Evolutionary conservation across 75 land plant genomes (phyloP), one percentile per base, ranked within the genome.

Genomic region (Ceratopteris richardii): DNA sequence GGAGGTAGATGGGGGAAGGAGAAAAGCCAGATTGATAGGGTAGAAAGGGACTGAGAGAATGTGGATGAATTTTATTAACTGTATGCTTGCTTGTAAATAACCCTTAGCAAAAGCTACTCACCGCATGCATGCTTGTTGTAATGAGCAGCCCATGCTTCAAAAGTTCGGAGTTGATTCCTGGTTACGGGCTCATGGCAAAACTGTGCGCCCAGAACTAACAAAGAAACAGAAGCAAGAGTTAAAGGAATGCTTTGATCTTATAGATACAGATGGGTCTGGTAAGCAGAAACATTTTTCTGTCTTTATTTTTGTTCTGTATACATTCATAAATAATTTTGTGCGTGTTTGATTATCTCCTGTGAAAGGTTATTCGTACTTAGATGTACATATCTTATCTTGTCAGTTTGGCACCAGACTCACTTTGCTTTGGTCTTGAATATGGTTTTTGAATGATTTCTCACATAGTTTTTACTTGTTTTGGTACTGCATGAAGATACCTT

Each of bases 211-310:
- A 0, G 74, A 72, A 48, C 57, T 72, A 37, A 65, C 69, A 1
- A 66, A 54, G 51, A 60, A 72, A 39, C 74, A 72, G 40, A 56
- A 50, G 18, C 69, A 65, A 51, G 74, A 72, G 21, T 37, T 72
- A 16, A 72, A 72, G 50, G 74, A 72, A 46, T 72, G 74, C 30
- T 72, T 72, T 60, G 74, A 72, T 21, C 58, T 72, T 7, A 72
- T 72, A 51, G 74, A 72, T 44, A 58, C 64, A 16, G 74, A 72
- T 65, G 74, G 74, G 29, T 72, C 74, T 58, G 74, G 74, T 70
- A 54, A 16, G 18, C 31, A 14, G n/a, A 21, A 4, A 19, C 2
- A 2, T 54, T 54, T 23, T 54, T 24, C 24, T 46, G 21, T 5
- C 48, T 20, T 20, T n/a, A 14, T 46, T 4, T 4, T 17, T 20